These are phyloP conservation scores for Eimeria zaria DNA, from an alignment of 169 alveolate species.

Conservation along the genomic window DNA sequence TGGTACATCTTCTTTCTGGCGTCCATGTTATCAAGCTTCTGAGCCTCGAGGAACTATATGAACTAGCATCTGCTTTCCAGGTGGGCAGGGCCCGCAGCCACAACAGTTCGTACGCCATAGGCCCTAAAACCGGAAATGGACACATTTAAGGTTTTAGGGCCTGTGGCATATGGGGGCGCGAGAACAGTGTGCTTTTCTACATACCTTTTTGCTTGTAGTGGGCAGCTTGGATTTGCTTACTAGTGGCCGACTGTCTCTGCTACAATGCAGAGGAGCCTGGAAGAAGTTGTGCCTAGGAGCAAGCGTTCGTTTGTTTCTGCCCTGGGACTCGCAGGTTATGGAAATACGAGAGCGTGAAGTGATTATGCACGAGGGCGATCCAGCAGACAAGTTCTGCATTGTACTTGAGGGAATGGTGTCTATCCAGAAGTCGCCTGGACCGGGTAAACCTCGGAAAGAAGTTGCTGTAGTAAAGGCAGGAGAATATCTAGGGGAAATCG, in stretches of 20 bases:
- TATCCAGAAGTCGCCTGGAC: slow-evolving; percentile 86
- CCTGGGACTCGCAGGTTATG: slow-evolving; percentile 55
- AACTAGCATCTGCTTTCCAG: slow-evolving; percentile 75
- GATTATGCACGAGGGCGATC: slow-evolving; percentile 90
- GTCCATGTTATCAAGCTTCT: slow-evolving; percentile 81
- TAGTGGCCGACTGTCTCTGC: neutral
- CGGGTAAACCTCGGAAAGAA: slow-evolving; percentile 83
- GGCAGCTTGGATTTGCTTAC: neutral
- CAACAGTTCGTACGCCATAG: neutral
- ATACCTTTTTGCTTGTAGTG: neutral
- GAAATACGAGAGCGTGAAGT: slow-evolving; percentile 78
- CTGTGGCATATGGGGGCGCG: neutral
- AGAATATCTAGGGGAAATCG: slow-evolving; percentile 90
- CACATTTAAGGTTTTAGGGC: neutral
- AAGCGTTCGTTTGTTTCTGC: neutral
- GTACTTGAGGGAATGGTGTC: slow-evolving; percentile 90
- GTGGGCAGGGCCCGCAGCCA: slow-evolving; percentile 3
- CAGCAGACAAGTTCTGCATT: slow-evolving; percentile 88
- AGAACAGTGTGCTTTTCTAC: neutral
- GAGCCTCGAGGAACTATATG: slow-evolving; percentile 16
- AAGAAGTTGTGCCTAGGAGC: neutral
- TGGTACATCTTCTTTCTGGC: slow-evolving; percentile 63
- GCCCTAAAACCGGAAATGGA: too few relatives aligned
- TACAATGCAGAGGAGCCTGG: neutral
- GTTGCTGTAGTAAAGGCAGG: slow-evolving; percentile 84